These are phyloP conservation scores for Podospora sp. DNA, from an alignment of 495 filamentous ascomycete species.

Conservation along the genomic window DNA sequence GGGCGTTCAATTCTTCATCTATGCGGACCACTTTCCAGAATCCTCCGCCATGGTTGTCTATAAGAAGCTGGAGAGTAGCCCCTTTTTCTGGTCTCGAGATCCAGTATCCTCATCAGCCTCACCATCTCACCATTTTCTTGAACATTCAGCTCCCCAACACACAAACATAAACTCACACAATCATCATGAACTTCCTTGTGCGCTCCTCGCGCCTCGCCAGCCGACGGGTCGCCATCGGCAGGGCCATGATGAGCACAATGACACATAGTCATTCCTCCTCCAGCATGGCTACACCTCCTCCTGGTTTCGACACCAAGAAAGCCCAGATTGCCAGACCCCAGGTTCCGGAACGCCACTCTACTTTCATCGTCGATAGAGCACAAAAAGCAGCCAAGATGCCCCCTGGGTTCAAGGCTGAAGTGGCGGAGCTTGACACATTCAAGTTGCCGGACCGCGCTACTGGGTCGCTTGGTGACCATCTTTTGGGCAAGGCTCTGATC, in stretches of 20 bases:
- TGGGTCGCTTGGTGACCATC: constrained; percentile 28
- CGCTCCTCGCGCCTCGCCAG: constrained; percentile 13
- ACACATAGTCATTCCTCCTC: constrained; percentile 5
- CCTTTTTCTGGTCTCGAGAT: background rate
- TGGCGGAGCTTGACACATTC: constrained; percentile 41
- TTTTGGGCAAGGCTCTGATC: constrained; percentile 42
- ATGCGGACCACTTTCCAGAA: background rate
- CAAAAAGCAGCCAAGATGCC: constrained; percentile 35
- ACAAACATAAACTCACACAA: background rate
- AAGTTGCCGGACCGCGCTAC: constrained; percentile 37
- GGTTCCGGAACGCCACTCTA: background rate
- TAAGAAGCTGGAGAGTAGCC: background rate
- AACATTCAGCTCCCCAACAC: background rate
- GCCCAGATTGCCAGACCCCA: constrained; percentile 21
- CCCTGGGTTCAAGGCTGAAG: constrained; percentile 38
- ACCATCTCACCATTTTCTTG: background rate
- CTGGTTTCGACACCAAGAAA: constrained; percentile 22
- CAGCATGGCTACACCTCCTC: constrained; percentile 28
- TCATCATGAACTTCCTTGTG: constrained; percentile 11
- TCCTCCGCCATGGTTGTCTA: background rate
- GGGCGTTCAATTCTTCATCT: background rate
- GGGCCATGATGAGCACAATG: constrained; percentile 25
- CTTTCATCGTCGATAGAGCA: background rate
- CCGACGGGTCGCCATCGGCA: constrained; percentile 12
- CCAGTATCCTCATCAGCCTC: background rate